Evolutionary conservation across 2,329 filamentous ascomycete species (phyloP), one percentile per base, ranked within the genome.

Genomic region (Fusarium goolgardi): DNA sequence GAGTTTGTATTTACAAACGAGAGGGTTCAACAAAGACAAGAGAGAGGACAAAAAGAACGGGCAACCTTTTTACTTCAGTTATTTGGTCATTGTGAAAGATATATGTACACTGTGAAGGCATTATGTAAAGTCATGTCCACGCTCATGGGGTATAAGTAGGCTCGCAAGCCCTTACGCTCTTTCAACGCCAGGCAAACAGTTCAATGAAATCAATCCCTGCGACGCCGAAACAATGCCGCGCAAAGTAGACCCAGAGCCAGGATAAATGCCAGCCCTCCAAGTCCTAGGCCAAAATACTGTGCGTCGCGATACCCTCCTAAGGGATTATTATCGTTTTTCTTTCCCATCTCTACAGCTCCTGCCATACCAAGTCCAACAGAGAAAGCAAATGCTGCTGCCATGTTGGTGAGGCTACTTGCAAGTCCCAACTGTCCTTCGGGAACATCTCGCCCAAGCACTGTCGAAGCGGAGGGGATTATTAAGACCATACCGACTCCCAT

Each of bases 1-100:
- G 69, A 71, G 67, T 73, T 71, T 74, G 71, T 71, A 70, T 74
- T 70, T 70, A 72, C 67, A 74, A 65, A 71, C 58, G 69, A 69
- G 61, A 72, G 70, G 60, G 69, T 68, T 55, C 59, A 61, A 69
- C 57, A 53, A 60, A 65, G 69, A 65, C 63, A 68, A 65, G 63
- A 62, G 69, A 70, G 54, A 73, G 67, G 73, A 61, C 55, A 56
- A 67, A 65, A 66, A 45, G 50, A 53, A 64, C 58, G 58, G 70
- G 46, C 58, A 63, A 59, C 60, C 53, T 66, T 72, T 71, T 59
- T 61, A 61, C 53, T 50, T 67, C 39, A 62, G 20, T 34, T 43
- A 21, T 40, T 45, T 55, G 40, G 27, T 39, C 27, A n/a, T 32
- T 44, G 39, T 68, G 55, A 54, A 40, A 34, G 32, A 23, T 46